Conservation (phyloP, 2,329 filamentous ascomycete genomes). For the Gliomastix tumulicola region DNA sequence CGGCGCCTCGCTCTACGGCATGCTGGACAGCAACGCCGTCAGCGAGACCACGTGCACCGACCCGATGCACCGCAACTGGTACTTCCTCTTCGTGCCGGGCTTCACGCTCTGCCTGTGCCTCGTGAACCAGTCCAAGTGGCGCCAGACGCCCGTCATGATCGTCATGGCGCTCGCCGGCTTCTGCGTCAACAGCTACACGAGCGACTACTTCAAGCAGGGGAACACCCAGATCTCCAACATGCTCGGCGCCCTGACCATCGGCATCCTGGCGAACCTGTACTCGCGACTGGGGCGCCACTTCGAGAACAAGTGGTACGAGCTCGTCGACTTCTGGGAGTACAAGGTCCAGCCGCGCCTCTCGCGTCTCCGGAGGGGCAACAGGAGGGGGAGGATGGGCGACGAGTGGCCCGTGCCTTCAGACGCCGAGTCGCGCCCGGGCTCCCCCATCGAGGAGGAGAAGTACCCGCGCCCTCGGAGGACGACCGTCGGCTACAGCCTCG, state of each 20-base stretch:
- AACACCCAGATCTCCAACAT: constrained; percentile 74
- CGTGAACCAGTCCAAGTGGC: constrained; percentile 77
- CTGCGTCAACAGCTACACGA: constrained; percentile 67
- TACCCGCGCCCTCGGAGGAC: constrained; percentile 23
- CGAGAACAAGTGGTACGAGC: constrained; percentile 46
- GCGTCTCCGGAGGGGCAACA: neutral
- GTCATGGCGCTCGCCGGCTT: constrained; percentile 68
- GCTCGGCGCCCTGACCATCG: constrained; percentile 68
- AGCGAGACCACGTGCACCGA: constrained; percentile 31
- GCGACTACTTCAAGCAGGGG: constrained; percentile 55
- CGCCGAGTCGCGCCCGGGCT: constrained; percentile 19
- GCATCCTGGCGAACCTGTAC: constrained; percentile 73
- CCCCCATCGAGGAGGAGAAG: constrained; percentile 11
- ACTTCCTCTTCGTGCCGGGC: constrained; percentile 66
- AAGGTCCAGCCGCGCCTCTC: constrained; percentile 28
- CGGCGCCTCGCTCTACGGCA: constrained; percentile 58
- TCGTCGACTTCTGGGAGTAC: constrained; percentile 41
- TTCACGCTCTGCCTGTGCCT: constrained; percentile 72
- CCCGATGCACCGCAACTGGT: constrained; percentile 36
- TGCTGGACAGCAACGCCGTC: constrained; percentile 49
- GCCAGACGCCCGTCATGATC: constrained; percentile 70
- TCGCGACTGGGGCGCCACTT: constrained; percentile 56
- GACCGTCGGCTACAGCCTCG: constrained; percentile 64
- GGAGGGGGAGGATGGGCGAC: constrained; percentile 10
- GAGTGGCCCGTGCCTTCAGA: constrained; percentile 23